Percentiles rank a stretch among this genome's conserved stretches.
Evolutionary conservation across 2,329 filamentous ascomycete species (phyloP).

Genomic region (Orbilia brochopaga): DNA sequence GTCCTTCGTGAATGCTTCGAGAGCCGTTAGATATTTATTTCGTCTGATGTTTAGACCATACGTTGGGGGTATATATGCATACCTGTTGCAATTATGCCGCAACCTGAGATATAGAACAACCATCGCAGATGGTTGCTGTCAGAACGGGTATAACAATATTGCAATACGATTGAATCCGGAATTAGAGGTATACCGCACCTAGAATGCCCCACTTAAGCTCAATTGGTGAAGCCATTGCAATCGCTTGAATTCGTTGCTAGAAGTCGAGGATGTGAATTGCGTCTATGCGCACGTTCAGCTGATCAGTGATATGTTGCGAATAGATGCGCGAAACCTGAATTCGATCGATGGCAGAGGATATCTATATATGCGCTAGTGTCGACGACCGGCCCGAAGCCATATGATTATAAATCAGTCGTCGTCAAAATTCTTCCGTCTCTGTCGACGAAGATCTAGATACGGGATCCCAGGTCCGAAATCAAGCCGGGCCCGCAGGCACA

Average conservation of each 20-base stretch:
- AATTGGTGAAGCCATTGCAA: slow-evolving; percentile 43
- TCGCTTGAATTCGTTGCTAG: background rate
- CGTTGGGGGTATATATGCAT: slow-evolving; percentile 16
- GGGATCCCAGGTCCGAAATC: background rate
- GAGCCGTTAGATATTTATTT: slow-evolving; percentile 11
- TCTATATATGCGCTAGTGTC: too few species aligned
- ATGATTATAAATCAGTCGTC: background rate
- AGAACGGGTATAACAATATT: background rate
- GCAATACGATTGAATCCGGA: too few species aligned
- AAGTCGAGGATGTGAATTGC: background rate
- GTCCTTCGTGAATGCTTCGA: slow-evolving; percentile 72
- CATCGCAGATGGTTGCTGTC: background rate
- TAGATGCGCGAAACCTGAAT: too few species aligned
- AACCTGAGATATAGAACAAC: slow-evolving; percentile 25
- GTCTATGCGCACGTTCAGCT: background rate
- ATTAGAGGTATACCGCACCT: slow-evolving; percentile 29
- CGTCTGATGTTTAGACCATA: background rate
- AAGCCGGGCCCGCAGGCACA: background rate
- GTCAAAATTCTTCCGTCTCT: too few species aligned
- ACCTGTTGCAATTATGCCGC: slow-evolving; percentile 53
- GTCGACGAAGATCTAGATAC: background rate
- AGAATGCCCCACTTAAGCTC: slow-evolving; percentile 54
- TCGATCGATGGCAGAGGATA: too few species aligned
- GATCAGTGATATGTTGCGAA: too few species aligned
- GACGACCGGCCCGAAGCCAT: background rate